Conservation (phyloP, 2,329 filamentous ascomycete species). For the Ceratocystis ficicola region DNA sequence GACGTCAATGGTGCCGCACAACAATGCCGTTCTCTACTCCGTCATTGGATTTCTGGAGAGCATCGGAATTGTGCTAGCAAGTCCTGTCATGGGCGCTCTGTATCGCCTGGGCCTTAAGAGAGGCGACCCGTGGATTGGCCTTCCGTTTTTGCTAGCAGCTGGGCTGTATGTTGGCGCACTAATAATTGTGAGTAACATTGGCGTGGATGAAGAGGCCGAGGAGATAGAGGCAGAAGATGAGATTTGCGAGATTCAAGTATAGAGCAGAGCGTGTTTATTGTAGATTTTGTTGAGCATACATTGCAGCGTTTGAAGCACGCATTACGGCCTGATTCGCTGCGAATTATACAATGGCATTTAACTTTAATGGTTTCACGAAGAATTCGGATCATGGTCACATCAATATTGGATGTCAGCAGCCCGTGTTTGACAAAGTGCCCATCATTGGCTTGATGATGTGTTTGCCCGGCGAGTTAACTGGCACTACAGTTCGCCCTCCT, state of each 20-base stretch:
- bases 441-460: too few species aligned
- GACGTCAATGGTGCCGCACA: slow-evolving; percentile 22
- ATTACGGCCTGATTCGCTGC: too few species aligned
- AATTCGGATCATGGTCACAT: too few species aligned
- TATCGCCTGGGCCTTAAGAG: slow-evolving; percentile 22
- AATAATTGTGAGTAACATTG: slow-evolving; percentile 20
- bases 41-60: slow-evolving; percentile 23
- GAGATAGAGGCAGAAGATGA: background rate
- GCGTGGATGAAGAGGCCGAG: slow-evolving; percentile 9
- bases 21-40: slow-evolving; percentile 23
- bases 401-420: too few species aligned
- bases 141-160: slow-evolving; percentile 23
- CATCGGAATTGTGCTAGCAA: slow-evolving; percentile 22
- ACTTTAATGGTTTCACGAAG: too few species aligned
- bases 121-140: slow-evolving; percentile 22
- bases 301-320: too few species aligned
- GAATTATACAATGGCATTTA: too few species aligned
- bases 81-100: slow-evolving; percentile 23
- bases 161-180: slow-evolving; percentile 20
- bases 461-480: too few species aligned
- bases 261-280: background rate
- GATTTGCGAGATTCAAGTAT: background rate
- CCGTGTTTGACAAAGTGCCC: too few species aligned
- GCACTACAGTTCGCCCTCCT: too few species aligned
- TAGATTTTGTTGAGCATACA: background rate